These are phyloP conservation scores for Ophiostoma australiae DNA, from an alignment of 2,329 filamentous ascomycete species.

Conservation along the genomic window DNA sequence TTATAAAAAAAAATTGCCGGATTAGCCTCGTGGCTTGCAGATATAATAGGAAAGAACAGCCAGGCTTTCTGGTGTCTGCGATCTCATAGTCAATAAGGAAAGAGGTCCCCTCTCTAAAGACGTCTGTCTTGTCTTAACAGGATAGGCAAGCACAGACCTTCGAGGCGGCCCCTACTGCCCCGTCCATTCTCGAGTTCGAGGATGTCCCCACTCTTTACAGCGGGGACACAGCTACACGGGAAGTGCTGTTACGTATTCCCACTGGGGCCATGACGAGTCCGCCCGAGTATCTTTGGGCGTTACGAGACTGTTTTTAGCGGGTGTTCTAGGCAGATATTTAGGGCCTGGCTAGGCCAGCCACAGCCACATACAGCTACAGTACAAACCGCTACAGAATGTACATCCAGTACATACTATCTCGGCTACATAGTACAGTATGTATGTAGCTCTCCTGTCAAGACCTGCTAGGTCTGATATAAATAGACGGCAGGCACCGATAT, in stretches of 20 bases:
- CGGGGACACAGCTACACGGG: not conserved
- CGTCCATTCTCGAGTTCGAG: not conserved
- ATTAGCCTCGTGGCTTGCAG: not conserved
- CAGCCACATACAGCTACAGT: too few relatives aligned
- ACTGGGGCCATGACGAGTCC: slow-evolving; percentile 1
- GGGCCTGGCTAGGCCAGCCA: not conserved
- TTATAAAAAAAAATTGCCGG: not conserved
- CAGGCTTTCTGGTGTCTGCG: not conserved
- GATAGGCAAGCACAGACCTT: not conserved
- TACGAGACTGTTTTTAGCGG: not conserved
- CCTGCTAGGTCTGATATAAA: not conserved
- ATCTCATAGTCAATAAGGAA: not conserved
- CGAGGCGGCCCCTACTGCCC: slow-evolving; percentile 2
- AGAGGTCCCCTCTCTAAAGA: not conserved
- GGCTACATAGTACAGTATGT: too few relatives aligned
- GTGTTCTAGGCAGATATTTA: not conserved
- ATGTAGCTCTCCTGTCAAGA: not conserved
- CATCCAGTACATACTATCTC: not conserved
- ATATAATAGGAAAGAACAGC: not conserved
- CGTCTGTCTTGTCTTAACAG: not conserved
- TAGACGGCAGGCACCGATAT: slow-evolving; percentile 3
- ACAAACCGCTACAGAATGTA: too few relatives aligned
- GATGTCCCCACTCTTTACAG: not conserved
- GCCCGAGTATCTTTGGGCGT: not conserved
- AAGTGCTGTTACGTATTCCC: not conserved